phyloP scores from a whole-genome alignment of 2,329 filamentous ascomycete genomes.

The Diaporthe sp. region DNA sequence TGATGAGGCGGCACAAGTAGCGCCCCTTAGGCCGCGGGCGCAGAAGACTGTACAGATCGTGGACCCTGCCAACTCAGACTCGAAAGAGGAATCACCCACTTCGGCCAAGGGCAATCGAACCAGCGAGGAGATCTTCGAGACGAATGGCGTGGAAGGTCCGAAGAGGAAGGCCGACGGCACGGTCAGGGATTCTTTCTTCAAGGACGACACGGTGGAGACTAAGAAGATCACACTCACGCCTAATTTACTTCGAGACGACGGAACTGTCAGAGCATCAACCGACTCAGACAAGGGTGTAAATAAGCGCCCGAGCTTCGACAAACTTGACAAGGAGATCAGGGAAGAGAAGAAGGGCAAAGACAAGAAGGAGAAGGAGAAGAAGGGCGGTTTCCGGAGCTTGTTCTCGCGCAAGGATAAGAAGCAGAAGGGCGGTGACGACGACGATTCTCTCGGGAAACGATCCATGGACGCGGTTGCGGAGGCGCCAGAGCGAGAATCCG shows the following conservation, averaged over 20 bases:
- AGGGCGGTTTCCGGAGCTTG: constrained; percentile 70
- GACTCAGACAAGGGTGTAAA: constrained; percentile 67
- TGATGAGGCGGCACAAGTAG: constrained; percentile 68
- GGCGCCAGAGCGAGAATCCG: constrained; percentile 58
- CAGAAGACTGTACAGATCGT: constrained; percentile 54
- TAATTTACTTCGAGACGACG: constrained; percentile 89
- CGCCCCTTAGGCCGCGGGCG: constrained; percentile 65
- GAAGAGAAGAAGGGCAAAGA: constrained; percentile 83
- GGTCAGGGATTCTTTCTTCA: constrained; percentile 95
- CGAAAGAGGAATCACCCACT: constrained; percentile 52
- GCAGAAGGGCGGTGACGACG: constrained; percentile 68
- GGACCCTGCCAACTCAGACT: constrained; percentile 51
- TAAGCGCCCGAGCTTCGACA: constrained; percentile 79
- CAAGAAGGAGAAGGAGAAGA: constrained; percentile 79
- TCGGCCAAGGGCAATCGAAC: constrained; percentile 53
- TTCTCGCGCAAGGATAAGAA: constrained; percentile 75
- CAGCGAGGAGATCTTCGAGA: constrained; percentile 78
- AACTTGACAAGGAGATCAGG: constrained; percentile 75
- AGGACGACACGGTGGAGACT: constrained; percentile 93
- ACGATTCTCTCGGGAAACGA: constrained; percentile 72
- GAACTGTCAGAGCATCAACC: constrained; percentile 63
- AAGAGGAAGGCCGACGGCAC: constrained; percentile 86
- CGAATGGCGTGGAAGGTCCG: constrained; percentile 62
- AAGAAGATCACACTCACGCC: constrained; percentile 98
- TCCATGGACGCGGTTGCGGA: constrained; percentile 69